Base-by-base conservation (phyloP, 805 yeast species). In the Nakazawaea wickerhamii region DNA sequence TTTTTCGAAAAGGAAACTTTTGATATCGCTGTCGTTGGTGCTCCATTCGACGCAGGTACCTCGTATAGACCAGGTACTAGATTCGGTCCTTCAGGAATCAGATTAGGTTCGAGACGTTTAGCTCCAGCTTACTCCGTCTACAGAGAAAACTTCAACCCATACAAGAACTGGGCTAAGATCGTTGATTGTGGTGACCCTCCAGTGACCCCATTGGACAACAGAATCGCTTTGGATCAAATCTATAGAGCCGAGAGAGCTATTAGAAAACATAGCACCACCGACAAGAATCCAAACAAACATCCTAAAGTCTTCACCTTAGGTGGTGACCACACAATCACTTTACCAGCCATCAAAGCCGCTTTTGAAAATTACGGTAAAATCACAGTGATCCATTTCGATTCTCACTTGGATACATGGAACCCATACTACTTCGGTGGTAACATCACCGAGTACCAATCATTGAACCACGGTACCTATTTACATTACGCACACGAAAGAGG, bases 121-220 rank as follows among this genome's bases (percentile, higher is more conserved):
- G 61, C 70, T 4, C 53, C 50, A 23, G 70, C 65, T 36, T 58
- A 54, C 46, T 71, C 66, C 46, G 75, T 72, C 42, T 73, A 69
- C 45, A 64, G 87, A 34, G 85, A 85, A 4, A 73, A 70, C 30
- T 61, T 77, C 38, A 75, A 80, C 51, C 86, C 86, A 4, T 80
- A 76, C 55, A 66, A 69, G 42, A 55, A 62, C 32, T 65, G 76
- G 78, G 75, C 78, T 18, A 65, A 65, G 17, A 61, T 77, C 21
- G 58, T 81, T 5, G 88, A 81, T 58, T 81, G 88, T 57, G 81
- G 81, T 22, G 88, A 81, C 56, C 75, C 81, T 32, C 79, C 84
- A 10, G 72, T 81, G 52, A 73, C 83, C 2, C 86, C 88, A 7
- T 72, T 81, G 59, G 86, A 81, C 58, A 80, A 80, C 55, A 55